Evolutionary conservation across 768 basidiomycete species (phyloP), one percentile per base, ranked within the genome.

Genomic region (Calocera cornea): DNA sequence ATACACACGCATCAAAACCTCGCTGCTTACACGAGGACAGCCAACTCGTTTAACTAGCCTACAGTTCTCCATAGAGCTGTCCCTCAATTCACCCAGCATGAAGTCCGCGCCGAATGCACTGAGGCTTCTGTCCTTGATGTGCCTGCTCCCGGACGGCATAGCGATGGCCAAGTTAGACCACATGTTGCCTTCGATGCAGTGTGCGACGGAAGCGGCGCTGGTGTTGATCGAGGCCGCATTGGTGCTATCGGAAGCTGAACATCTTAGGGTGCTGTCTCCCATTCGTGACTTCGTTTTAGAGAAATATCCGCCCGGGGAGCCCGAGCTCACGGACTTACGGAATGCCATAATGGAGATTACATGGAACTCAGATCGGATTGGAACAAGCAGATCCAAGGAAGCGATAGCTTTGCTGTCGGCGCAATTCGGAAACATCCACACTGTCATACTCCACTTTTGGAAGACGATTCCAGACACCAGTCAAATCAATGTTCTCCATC

Each of bases 91-190:
- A 10, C 34, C 66, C 7, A 67, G 66, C 17, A 69, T 76, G 68
- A 41, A 69, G 65, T 29, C 65, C 16, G 68, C 70, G 34, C 72
- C 72, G 14, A 67, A 72, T n/a, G 73, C 75, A 14, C 24, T 70
- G 12, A 65, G 36, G 8, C 71, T 76, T 16, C 72, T 75, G 41
- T 64, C 68, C 41, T 65, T 72, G 14, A 66, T 76, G 1, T 68
- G 74, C 44, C 65, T 75, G 63, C 71, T 77, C 16, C 76, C 76
- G 0, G 71, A 67, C 12, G 74, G 76, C 1, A 71, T 72, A 12
- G 66, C 65, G 40, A 19, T 65, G 31, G 10, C 65, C 14, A 10
- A 65, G 40, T 41, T 38, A 14, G 7, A 38, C 5, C 14, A 5
- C 36, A 38, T 38, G 36, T 38, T 38, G 36, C 5, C 36, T 5